Evolutionary conservation across 2,329 filamentous ascomycete genomes (phyloP), one percentile per base, ranked within the genome.

Genomic region (Talaromyces verruculosus): DNA sequence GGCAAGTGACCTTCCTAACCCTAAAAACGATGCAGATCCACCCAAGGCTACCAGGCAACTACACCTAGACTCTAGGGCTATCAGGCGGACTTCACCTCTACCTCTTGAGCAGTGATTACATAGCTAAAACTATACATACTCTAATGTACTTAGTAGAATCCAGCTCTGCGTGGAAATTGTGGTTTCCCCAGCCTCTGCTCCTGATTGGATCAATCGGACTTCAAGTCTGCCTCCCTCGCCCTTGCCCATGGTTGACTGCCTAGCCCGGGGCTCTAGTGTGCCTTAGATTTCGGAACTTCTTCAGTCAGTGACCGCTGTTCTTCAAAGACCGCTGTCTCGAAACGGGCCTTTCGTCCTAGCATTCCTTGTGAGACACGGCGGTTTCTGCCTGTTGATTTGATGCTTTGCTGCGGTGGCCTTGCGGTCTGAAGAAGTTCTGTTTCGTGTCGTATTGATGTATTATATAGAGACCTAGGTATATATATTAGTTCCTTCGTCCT

Each of bases 381-480:
- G 33, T 57, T 47, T 61, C 58, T 61, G 58, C 58, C 58, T 61
- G 53, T 3, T 47, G 37, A 61, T 30, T 47, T 45, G 58, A 35
- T 28, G 39, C 28, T 45, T 35, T 25, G n/a, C 10, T 61, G 58
- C 22, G 47, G 47, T 28, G 58, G 28, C 37, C 58, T 45, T 43
- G 58, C 41, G 41, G 41, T 49, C 39, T 45, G 58, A 45, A 57
- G 53, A 39, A 37, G 33, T 57, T n/a, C 17, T 37, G 10, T 37
- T 51, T 17, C 22, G 51, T 55, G 10, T 37, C 35, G 35, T 37
- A 37, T 37, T 13, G 11, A 37, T 37, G 35, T 37, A 37, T 37
- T 37, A 13, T 37, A 37, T 37, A 37, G 35, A 37, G 35, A 13
- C 35, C 3, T 37, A 37, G 11, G 35, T 37, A 37, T 37, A 37